A percentile compares a stretch with the other conserved stretches of the same genome.
Conservation (phyloP, 228 moss, liverwort and hornwort species). For the Sphagnum magellanicum region DNA sequence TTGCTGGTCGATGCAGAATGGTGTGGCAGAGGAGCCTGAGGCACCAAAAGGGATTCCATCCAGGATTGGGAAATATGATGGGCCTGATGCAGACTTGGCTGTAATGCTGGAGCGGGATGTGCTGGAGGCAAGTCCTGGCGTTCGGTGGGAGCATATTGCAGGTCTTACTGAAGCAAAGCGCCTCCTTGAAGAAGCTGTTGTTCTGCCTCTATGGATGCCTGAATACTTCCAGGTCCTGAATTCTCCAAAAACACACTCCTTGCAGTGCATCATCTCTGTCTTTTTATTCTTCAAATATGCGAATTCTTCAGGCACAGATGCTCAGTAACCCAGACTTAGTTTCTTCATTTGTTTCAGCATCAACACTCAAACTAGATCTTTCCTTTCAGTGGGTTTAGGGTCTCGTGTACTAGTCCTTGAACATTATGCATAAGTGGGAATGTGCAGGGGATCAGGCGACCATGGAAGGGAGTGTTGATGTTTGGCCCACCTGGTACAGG, state of each 20-base stretch:
- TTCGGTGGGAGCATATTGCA: slow-evolving; percentile 9
- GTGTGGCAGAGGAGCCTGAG: slow-evolving; percentile 31
- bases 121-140: slow-evolving; percentile 4
- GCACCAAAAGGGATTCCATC: slow-evolving; percentile 24
- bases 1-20: slow-evolving; percentile 19
- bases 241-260: too few relatives aligned
- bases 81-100: slow-evolving; percentile 51
- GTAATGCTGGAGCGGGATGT: slow-evolving; percentile 20
- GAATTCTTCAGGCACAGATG: too few relatives aligned
- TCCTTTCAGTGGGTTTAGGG: too few relatives aligned
- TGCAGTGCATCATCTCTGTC: too few relatives aligned
- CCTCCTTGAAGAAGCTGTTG: slow-evolving; percentile 9
- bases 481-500: slow-evolving; percentile 11
- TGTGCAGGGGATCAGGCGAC: slow-evolving; percentile 6
- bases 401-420: too few relatives aligned
- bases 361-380: background rate
- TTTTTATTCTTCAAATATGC: too few relatives aligned
- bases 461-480: slow-evolving; percentile 10
- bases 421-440: background rate
- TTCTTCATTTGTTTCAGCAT: too few relatives aligned
- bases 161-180: slow-evolving; percentile 9
- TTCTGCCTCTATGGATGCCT: slow-evolving; percentile 10
- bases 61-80: slow-evolving; percentile 47
- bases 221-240: slow-evolving; percentile 6
- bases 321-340: too few relatives aligned